These are phyloP conservation scores for Aspergillus cejpii DNA, from an alignment of 2,329 filamentous ascomycete species.

Conservation along the genomic window DNA sequence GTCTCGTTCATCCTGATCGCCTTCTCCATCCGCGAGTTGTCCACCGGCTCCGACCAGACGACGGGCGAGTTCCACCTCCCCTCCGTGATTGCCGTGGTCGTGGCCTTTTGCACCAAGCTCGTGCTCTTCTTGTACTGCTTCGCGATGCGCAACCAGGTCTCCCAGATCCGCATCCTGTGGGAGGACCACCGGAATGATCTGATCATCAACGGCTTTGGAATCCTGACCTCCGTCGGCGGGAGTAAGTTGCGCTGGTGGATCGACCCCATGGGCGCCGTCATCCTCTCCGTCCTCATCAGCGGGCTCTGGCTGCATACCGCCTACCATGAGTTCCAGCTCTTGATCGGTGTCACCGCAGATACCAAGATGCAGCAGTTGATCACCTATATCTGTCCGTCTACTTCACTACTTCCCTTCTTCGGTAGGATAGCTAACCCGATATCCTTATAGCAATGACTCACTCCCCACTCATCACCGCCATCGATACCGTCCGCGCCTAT, in stretches of 20 bases:
- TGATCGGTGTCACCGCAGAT: constrained; percentile 83
- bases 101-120: constrained; percentile 82
- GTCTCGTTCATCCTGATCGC: constrained; percentile 91
- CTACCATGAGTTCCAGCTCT: constrained; percentile 78
- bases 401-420: not conserved
- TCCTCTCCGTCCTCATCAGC: constrained; percentile 72
- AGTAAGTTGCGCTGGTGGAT: constrained; percentile 90
- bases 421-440: no score
- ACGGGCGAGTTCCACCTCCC: constrained; percentile 68
- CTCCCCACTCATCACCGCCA: constrained; percentile 69
- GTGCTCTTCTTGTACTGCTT: constrained; percentile 85
- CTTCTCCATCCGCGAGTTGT: constrained; percentile 69
- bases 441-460: constrained; percentile 65
- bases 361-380: constrained; percentile 86
- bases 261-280: constrained; percentile 82
- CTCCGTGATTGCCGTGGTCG: constrained; percentile 73
- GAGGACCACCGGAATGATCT: constrained; percentile 96
- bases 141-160: constrained; percentile 82
- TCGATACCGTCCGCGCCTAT: constrained; percentile 93
- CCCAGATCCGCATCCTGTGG: constrained; percentile 86
- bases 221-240: constrained; percentile 85
- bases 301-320: constrained; percentile 77
- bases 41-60: constrained; percentile 40
- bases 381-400: constrained; percentile 70
- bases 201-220: constrained; percentile 90